Percentiles rank a stretch among this genome's conserved stretches.
These are phyloP conservation scores for Chaetomiaceae sp. DNA, from an alignment of 2,329 filamentous ascomycete species.

Conservation along the genomic window DNA sequence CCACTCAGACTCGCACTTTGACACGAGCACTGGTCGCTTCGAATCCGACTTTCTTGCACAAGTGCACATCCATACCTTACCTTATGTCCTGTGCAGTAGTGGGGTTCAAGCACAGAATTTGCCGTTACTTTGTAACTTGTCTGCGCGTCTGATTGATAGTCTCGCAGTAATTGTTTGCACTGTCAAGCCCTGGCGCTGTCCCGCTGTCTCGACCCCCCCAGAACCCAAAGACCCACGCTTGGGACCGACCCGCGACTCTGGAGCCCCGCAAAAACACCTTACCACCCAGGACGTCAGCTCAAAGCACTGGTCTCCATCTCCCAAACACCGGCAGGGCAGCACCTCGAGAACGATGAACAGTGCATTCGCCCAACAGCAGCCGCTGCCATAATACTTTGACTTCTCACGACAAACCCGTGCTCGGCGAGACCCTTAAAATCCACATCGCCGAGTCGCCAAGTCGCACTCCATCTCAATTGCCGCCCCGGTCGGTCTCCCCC, in stretches of 20 bases:
- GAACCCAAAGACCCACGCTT: not conserved
- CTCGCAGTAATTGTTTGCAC: too few species aligned
- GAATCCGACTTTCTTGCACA: too few species aligned
- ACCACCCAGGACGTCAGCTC: constrained; percentile 19
- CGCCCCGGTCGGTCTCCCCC: not conserved
- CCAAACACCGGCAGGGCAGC: constrained; percentile 10
- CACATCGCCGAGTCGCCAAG: constrained; percentile 1
- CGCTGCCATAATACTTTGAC: not conserved
- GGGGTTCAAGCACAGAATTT: too few species aligned
- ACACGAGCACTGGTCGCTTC: too few species aligned
- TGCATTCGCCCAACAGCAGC: constrained; percentile 3
- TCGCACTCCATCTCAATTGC: constrained; percentile 9
- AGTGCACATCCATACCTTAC: too few species aligned
- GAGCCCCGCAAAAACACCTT: constrained; percentile 21
- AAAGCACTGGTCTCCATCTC: constrained; percentile 16
- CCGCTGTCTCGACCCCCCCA: not conserved
- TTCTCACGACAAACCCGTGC: not conserved
- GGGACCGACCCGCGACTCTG: constrained; percentile 6
- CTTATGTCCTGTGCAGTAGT: too few species aligned
- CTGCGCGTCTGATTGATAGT: too few species aligned
- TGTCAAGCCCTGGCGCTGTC: not conserved
- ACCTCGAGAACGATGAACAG: constrained; percentile 8
- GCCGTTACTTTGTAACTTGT: too few species aligned
- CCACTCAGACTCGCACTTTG: too few species aligned
- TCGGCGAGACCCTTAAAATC: not conserved